These are phyloP conservation scores for Salisapilia sapeloensis DNA, from an alignment of 352 stramenopile species.

Conservation along the genomic window DNA sequence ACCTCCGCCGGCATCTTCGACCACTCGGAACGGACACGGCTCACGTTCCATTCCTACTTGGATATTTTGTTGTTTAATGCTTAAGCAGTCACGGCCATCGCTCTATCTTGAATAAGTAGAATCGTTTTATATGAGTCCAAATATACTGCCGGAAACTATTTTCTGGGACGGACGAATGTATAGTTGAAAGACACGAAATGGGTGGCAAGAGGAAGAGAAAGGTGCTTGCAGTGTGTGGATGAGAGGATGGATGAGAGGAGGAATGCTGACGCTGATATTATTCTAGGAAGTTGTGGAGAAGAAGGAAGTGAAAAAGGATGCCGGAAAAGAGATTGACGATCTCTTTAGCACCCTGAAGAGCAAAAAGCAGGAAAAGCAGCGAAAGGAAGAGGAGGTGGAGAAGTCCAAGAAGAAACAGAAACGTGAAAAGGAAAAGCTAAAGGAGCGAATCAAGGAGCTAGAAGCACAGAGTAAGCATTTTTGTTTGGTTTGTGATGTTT, in stretches of 20 bases:
- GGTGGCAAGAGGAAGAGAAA: no score
- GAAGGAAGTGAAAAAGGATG: slow-evolving; percentile 13
- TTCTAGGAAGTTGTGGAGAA: no score
- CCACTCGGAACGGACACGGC: slow-evolving; percentile 96
- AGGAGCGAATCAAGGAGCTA: slow-evolving; percentile 69
- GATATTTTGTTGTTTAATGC: no score
- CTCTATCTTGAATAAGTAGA: no score
- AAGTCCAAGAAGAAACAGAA: slow-evolving; percentile 21
- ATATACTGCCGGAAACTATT: no score
- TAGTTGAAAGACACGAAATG: no score
- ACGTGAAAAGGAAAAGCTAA: slow-evolving; percentile 30
- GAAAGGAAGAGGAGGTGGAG: slow-evolving; percentile 29
- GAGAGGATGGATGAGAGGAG: no score
- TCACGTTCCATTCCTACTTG: slow-evolving; percentile 88
- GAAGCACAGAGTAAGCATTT: slow-evolving; percentile 56
- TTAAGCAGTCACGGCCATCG: no score
- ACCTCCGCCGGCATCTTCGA: slow-evolving; percentile 95
- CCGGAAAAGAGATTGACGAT: slow-evolving; percentile 48
- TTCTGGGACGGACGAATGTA: no score
- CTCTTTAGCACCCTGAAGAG: slow-evolving; percentile 59
- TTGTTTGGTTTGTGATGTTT: background rate
- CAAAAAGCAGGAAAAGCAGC: slow-evolving; percentile 51
- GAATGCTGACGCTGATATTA: no score
- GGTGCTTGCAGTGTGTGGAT: no score
- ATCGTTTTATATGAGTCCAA: no score